Conservation (phyloP, 2,329 filamentous ascomycete genomes). For the Cordyceps sp. region DNA sequence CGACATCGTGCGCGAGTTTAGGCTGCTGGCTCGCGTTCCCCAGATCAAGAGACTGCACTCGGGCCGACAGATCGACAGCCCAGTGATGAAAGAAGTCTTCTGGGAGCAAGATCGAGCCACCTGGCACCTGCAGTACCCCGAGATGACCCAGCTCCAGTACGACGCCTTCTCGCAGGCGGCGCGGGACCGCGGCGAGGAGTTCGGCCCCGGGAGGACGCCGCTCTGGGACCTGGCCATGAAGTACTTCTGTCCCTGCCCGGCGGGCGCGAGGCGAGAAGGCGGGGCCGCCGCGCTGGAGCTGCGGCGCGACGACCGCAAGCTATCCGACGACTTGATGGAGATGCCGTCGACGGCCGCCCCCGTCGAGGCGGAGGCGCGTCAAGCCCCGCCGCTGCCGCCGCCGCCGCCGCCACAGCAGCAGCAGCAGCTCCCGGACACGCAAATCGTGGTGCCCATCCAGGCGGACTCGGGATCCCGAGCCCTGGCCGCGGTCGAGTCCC, state of each 20-base stretch:
- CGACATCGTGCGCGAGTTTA: constrained; percentile 24
- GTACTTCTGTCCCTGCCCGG: constrained; percentile 32
- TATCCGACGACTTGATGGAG: constrained; percentile 11
- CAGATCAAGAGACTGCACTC: constrained; percentile 30
- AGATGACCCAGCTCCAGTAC: constrained; percentile 44
- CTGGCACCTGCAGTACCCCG: constrained; percentile 46
- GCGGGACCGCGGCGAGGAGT: constrained; percentile 30
- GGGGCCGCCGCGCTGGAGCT: constrained; percentile 2
- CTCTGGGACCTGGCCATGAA: constrained; percentile 42
- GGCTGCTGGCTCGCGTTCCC: constrained; percentile 30
- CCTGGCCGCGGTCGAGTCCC: constrained; percentile 51
- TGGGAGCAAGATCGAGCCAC: constrained; percentile 39
- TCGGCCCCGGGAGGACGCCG: constrained; percentile 30
- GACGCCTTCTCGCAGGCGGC: constrained; percentile 38
- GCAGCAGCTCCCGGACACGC: constrained; percentile 13
- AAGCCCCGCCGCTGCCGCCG: constrained; percentile 23
- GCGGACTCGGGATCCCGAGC: constrained; percentile 16
- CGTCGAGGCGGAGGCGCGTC: constrained; percentile 10
- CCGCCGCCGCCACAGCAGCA: background rate
- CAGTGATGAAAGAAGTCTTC: constrained; percentile 37
- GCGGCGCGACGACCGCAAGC: constrained; percentile 8
- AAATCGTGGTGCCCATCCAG: constrained; percentile 18
- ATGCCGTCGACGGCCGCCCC: constrained; percentile 15
- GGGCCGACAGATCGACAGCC: constrained; percentile 39
- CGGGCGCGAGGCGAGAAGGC: background rate